Percentiles rank a stretch among this genome's conserved stretches.
Evolutionary conservation across 1,284 basidiomycete genomes (phyloP).

Genomic region (Kalmanozyma brasiliensis): DNA sequence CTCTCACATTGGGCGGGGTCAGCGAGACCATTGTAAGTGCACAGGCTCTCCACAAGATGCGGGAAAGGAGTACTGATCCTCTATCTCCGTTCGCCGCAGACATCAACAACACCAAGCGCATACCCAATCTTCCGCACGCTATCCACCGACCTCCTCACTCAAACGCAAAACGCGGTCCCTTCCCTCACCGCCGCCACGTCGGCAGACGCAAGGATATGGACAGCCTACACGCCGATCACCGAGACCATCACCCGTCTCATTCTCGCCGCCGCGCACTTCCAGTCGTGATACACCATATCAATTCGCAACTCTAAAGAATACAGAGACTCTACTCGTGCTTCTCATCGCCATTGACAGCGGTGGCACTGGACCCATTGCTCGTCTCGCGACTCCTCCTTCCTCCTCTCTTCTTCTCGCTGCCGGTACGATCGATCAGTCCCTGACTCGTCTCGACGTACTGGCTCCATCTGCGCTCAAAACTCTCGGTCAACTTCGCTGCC

Average conservation of each 20-base stretch:
- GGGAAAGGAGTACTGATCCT: neutral
- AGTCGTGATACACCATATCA: slow-evolving; percentile 8
- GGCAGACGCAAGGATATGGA: slow-evolving; percentile 8
- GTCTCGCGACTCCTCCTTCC: slow-evolving; percentile 6
- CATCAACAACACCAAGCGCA: slow-evolving; percentile 23
- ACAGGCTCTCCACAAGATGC: neutral
- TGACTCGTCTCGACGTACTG: slow-evolving; percentile 38
- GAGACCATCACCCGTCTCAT: slow-evolving; percentile 27
- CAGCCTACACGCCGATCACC: slow-evolving; percentile 27
- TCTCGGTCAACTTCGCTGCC: slow-evolving; percentile 46
- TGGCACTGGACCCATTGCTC: slow-evolving; percentile 12
- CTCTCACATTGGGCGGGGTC: slow-evolving; percentile 19
- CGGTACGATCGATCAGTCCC: slow-evolving; percentile 24
- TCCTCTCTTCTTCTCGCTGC: slow-evolving; percentile 7
- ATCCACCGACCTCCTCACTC: slow-evolving; percentile 19
- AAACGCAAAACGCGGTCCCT: slow-evolving; percentile 12
- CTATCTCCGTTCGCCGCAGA: neutral
- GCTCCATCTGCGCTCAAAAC: slow-evolving; percentile 49
- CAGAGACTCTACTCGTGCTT: slow-evolving; percentile 7
- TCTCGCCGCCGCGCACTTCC: slow-evolving; percentile 29
- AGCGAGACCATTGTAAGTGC: slow-evolving; percentile 22
- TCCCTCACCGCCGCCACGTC: neutral
- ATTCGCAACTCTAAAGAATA: no score
- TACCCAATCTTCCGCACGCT: slow-evolving; percentile 30
- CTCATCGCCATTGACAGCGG: no score